Percentiles rank a stretch among this genome's conserved stretches.
phyloP scores from a whole-genome alignment of 106 monocot genomes.

The Ottelia alismoides region DNA sequence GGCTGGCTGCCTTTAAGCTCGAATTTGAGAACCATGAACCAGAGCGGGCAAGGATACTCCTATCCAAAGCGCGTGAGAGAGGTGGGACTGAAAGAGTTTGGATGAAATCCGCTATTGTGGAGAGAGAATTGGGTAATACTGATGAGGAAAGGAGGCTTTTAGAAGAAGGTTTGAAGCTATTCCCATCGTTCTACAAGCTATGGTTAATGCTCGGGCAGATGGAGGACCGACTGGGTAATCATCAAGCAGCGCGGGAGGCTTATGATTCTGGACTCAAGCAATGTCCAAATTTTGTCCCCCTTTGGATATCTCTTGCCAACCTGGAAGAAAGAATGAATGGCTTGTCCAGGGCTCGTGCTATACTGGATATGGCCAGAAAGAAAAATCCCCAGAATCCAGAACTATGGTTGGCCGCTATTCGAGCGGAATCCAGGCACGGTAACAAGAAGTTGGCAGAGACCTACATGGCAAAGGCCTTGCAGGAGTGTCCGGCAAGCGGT shows the following conservation, averaged over 20 bases:
- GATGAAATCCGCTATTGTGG: slow-evolving; percentile 99
- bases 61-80: slow-evolving; percentile 87
- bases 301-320: slow-evolving; percentile 83
- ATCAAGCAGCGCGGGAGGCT: slow-evolving; percentile 56
- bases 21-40: slow-evolving; percentile 97
- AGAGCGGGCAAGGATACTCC: slow-evolving; percentile 91
- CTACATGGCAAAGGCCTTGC: slow-evolving; percentile 90
- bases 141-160: slow-evolving; percentile 65
- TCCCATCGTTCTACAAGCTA: slow-evolving; percentile 80
- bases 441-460: slow-evolving; percentile 78
- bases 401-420: slow-evolving; percentile 89
- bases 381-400: slow-evolving; percentile 79
- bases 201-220: slow-evolving; percentile 99
- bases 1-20: slow-evolving; percentile 97
- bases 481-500: slow-evolving; percentile 88
- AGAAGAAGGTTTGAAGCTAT: slow-evolving; percentile 71
- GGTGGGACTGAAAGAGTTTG: slow-evolving; percentile 98
- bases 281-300: slow-evolving; percentile 59
- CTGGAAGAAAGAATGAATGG: slow-evolving; percentile 78
- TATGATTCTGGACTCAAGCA: slow-evolving; percentile 72
- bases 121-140: slow-evolving; percentile 78
- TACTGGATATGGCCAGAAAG: slow-evolving; percentile 77
- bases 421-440: slow-evolving; percentile 80
- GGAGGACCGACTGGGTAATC: slow-evolving; percentile 68
- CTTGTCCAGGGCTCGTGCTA: slow-evolving; percentile 79